Conservation (phyloP, 1,284 basidiomycete species). For the Polyporus tsugae region DNA sequence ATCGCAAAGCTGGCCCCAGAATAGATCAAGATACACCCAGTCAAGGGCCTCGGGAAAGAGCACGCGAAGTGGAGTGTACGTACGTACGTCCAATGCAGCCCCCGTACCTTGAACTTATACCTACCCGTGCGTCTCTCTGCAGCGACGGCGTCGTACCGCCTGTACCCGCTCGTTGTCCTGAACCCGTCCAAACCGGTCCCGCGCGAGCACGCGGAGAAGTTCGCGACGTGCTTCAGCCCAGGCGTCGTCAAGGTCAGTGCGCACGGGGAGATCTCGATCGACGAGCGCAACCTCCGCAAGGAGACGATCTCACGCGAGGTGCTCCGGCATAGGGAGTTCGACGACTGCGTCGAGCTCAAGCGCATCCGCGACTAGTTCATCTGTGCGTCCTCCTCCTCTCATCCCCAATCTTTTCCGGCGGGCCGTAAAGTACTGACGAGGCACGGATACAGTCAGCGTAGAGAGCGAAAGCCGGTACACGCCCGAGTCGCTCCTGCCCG, state of each 20-base stretch:
- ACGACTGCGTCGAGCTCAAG: constrained; percentile 84
- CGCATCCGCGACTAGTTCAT: constrained; percentile 94
- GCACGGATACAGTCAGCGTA: constrained; percentile 71
- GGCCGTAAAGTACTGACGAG: neutral
- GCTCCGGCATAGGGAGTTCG: constrained; percentile 91
- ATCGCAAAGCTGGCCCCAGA: constrained; percentile 95
- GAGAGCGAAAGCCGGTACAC: constrained; percentile 92
- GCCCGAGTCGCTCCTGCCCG: constrained; percentile 86
- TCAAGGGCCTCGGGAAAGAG: constrained; percentile 95
- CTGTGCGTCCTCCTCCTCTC: constrained; percentile 60
- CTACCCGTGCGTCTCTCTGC: neutral
- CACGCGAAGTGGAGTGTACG: constrained; percentile 96
- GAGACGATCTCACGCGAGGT: constrained; percentile 96
- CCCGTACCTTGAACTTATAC: neutral
- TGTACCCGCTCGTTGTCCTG: constrained; percentile 89
- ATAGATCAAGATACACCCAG: constrained; percentile 87
- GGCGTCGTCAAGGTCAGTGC: constrained; percentile 81
- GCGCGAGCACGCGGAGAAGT: constrained; percentile 74
- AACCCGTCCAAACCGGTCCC: constrained; percentile 68
- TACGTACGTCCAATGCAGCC: neutral
- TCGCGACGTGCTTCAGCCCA: constrained; percentile 87
- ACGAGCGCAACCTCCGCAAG: constrained; percentile 74
- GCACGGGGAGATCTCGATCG: constrained; percentile 52
- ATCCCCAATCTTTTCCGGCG: too few species aligned
- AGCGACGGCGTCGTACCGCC: constrained; percentile 96